Evolutionary conservation across 2,329 filamentous ascomycete genomes (phyloP).

Genomic region (Pseudogymnoascus sp.): DNA sequence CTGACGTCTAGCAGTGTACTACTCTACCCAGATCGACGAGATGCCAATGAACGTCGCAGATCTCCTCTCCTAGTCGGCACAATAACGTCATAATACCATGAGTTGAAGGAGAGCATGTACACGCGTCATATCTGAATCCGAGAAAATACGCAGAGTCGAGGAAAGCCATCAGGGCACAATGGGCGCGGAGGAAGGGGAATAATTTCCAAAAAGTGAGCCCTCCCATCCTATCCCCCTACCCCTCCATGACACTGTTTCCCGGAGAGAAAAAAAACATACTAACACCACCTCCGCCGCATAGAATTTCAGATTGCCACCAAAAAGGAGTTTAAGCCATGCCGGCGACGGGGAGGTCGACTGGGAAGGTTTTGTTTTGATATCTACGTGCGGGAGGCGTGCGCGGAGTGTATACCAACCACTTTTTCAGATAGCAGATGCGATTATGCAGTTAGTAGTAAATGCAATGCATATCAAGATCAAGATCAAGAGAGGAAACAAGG

Average conservation of each 20-base stretch:
- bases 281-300: background rate
- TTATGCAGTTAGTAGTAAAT: background rate
- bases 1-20: conserved; percentile 44
- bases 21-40: conserved; percentile 72
- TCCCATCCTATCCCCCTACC: no score
- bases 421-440: background rate
- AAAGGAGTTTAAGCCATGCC: background rate
- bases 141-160: background rate
- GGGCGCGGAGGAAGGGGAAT: conserved; percentile 10
- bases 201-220: conserved; percentile 9
- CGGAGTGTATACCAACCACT: background rate
- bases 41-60: conserved; percentile 69
- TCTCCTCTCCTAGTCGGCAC: conserved; percentile 24
- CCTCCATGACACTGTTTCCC: no score
- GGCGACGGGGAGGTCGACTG: background rate
- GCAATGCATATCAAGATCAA: background rate
- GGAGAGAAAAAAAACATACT: no score
- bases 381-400: background rate
- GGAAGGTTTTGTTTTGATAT: background rate
- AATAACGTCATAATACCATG: background rate
- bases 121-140: background rate
- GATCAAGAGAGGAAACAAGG: no score
- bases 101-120: background rate
- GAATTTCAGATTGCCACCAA: background rate
- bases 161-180: background rate